A percentile compares a stretch with the other conserved stretches of the same genome.
Conservation (phyloP, 2,329 filamentous ascomycete species). For the Alternaria sp. region DNA sequence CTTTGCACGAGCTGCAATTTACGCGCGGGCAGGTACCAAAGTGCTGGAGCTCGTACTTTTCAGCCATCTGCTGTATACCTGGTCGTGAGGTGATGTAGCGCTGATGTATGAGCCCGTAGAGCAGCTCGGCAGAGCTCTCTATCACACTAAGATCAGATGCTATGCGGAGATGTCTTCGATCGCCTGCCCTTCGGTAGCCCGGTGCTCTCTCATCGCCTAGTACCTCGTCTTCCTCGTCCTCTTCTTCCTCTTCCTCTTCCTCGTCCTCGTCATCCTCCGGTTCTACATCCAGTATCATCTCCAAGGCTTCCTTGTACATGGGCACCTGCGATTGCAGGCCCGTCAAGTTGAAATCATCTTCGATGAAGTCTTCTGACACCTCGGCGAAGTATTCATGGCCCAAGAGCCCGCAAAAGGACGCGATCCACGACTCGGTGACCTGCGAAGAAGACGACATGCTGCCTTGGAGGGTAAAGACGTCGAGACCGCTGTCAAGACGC, state of each 20-base stretch:
- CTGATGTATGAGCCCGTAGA: slow-evolving; percentile 98
- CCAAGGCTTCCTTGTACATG: slow-evolving; percentile 98
- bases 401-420: slow-evolving; percentile 92
- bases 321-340: slow-evolving; percentile 93
- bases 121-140: slow-evolving; percentile 95
- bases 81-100: slow-evolving; percentile 96
- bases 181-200: slow-evolving; percentile 55
- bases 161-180: slow-evolving; percentile 81
- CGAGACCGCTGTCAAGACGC: slow-evolving; percentile 28
- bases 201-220: slow-evolving; percentile 65
- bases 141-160: slow-evolving; percentile 94
- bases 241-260: slow-evolving; percentile 73
- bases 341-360: slow-evolving; percentile 99
- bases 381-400: slow-evolving; percentile 99
- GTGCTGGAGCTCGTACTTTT: slow-evolving; percentile 97
- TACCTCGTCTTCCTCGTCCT: slow-evolving; percentile 61
- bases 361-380: slow-evolving; percentile 98
- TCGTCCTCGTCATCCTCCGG: slow-evolving; percentile 91
- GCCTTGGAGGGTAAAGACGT: slow-evolving; percentile 7
- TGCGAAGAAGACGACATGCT: slow-evolving; percentile 66
- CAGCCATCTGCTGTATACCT: slow-evolving; percentile 98
- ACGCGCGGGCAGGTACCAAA: slow-evolving; percentile 96
- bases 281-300: slow-evolving; percentile 99
- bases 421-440: slow-evolving; percentile 91
- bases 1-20: slow-evolving; percentile 87